Base-by-base conservation (phyloP, 2,329 filamentous ascomycete species). In the Rutstroemia sp. region DNA sequence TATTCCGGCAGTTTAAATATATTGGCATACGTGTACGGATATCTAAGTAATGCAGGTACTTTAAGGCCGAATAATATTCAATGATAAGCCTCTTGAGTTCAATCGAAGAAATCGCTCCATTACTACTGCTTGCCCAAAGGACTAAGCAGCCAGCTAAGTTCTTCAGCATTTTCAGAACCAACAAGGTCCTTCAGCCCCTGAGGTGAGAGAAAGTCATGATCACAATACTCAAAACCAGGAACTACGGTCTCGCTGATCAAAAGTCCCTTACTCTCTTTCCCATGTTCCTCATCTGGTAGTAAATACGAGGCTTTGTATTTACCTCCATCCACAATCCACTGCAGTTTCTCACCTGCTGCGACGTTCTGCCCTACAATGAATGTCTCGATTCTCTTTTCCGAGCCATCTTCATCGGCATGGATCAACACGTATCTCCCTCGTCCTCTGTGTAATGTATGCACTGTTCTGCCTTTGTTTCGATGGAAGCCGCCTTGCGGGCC, bases 271-370 rank as follows among this genome's bases (percentile, higher is more conserved):
- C 69, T 71, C 25, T 62, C 65, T 4, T 66, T 63, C 2, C 62
- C 69, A 21, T 65, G 69, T 45, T 70, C 70, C 9, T 66, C 68
- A 52, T 78, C 75, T 1, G 76, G 74, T 34, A 86, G 68, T 56
- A 88, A 65, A 68, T 78, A 86, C 63, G 77, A 84, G 10, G 79
- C 79, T 71, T 88, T 88, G 67, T 79, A 88, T 67, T 82, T 81
- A 4, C 81, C 83, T 0, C 85, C 84, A 53, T 86, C 82, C 7
- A 89, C 84, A 58, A 86, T 74, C 85, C 85, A 88, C 67, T 87
- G 82, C 65, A 85, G 61, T 66, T 67, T 78, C 73, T 88, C 85
- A 0, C 83, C 85, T 0, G 66, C 69, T 4, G 71, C 73, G 5
- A 87, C 71, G 65, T 85, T 72, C 12, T 73, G 74, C 0, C 84